Evolutionary conservation across 164 flowering plant genomes (phyloP).

Genomic region (Piper betle): DNA sequence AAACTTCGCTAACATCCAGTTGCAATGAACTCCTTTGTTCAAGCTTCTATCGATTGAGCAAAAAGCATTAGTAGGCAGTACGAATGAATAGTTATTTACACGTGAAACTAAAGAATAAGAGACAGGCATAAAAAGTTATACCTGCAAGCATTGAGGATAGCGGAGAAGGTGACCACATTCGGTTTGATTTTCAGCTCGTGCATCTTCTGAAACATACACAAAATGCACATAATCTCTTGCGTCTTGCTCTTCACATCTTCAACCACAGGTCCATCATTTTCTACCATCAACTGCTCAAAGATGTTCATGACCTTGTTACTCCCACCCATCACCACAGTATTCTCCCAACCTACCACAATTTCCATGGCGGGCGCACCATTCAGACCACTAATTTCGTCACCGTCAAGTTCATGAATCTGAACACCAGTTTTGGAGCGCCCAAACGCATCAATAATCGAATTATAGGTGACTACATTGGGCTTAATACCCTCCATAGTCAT

Average conservation of each 20-base stretch:
- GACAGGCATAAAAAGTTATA: slow-evolving; percentile 10
- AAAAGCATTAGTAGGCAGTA: too few species aligned
- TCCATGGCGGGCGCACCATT: too few species aligned
- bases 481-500: slow-evolving; percentile 83
- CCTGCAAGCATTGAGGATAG: slow-evolving; percentile 99
- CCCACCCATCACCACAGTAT: slow-evolving; percentile 10
- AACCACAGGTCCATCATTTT: slow-evolving; percentile 23
- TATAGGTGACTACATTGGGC: slow-evolving; percentile 93
- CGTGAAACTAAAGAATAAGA: not conserved
- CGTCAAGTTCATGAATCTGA: slow-evolving; percentile 14
- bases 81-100: too few species aligned
- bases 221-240: slow-evolving; percentile 53
- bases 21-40: not conserved
- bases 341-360: slow-evolving; percentile 8
- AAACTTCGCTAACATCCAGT: not conserved
- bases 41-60: not conserved
- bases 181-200: slow-evolving; percentile 85
- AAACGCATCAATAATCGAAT: slow-evolving; percentile 93
- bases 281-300: slow-evolving; percentile 55
- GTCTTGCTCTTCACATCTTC: slow-evolving; percentile 23
- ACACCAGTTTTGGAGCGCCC: slow-evolving; percentile 36
- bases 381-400: slow-evolving; percentile 11
- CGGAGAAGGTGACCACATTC: slow-evolving; percentile 96
- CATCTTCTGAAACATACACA: slow-evolving; percentile 80
- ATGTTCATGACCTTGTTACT: slow-evolving; percentile 38